phyloP scores from a whole-genome alignment of 352 stramenopile genomes.

The Pythium myriotylum region DNA sequence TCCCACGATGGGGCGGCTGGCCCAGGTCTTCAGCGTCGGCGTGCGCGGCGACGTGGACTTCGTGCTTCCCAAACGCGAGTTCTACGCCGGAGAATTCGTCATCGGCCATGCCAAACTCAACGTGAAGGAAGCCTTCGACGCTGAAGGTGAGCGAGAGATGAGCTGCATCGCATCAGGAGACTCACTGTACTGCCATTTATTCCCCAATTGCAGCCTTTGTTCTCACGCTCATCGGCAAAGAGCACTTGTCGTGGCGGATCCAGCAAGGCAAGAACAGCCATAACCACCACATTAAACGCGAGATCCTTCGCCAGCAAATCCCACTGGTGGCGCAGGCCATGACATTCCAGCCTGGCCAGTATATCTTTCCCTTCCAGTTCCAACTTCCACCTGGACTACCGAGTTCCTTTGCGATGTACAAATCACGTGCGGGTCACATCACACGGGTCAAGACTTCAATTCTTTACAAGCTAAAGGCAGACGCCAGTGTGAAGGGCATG shows the following conservation, averaged over 20 bases:
- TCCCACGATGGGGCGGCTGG: conserved; percentile 20
- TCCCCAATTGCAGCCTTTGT: conserved; percentile 11
- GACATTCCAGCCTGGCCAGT: conserved; percentile 9
- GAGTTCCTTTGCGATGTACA: not conserved
- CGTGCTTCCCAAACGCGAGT: conserved; percentile 17
- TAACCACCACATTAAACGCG: conserved; percentile 14
- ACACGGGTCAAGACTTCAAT: conserved; percentile 9
- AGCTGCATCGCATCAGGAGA: not conserved
- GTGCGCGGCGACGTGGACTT: conserved; percentile 8
- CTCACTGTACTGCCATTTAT: no score
- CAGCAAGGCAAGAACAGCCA: conserved; percentile 13
- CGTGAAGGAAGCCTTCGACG: conserved; percentile 7
- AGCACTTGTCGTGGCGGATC: conserved; percentile 15
- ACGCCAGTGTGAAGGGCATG: conserved; percentile 15
- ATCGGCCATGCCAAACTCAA: conserved; percentile 12
- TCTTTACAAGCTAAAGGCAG: conserved; percentile 16
- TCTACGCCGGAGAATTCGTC: conserved; percentile 16
- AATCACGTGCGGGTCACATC: not conserved
- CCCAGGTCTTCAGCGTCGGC: conserved; percentile 20
- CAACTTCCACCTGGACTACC: conserved; percentile 9
- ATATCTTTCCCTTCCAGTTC: conserved; percentile 20
- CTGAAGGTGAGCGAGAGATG: conserved; percentile 4
- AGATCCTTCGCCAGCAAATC: conserved; percentile 14
- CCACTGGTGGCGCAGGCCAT: conserved; percentile 1
- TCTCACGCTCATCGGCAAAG: conserved; percentile 7